Conservation (phyloP, 2,329 filamentous ascomycete species). For the Periconia macrospinosa region DNA sequence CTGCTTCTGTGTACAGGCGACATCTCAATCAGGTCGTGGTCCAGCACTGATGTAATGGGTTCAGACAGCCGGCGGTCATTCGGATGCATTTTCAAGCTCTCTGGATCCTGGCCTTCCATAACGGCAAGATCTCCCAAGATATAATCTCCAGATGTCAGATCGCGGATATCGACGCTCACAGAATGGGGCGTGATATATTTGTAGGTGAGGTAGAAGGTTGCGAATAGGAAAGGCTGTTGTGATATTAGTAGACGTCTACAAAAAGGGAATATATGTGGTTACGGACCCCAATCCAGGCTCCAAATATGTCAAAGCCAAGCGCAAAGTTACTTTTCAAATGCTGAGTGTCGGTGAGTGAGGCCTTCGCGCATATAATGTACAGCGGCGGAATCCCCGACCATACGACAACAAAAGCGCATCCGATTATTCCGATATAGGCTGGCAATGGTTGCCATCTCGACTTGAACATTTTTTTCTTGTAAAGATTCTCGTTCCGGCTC, state of each 20-base stretch:
- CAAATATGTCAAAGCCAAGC: slow-evolving; percentile 27
- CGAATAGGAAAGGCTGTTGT: slow-evolving; percentile 17
- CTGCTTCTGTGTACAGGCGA: neutral
- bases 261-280: neutral
- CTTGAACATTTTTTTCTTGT: slow-evolving; percentile 29
- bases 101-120: slow-evolving; percentile 16
- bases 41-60: neutral
- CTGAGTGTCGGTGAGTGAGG: slow-evolving; percentile 8
- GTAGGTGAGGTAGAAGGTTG: slow-evolving; percentile 18
- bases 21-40: slow-evolving; percentile 8
- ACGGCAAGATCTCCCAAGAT: slow-evolving; percentile 18
- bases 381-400: slow-evolving; percentile 30
- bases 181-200: slow-evolving; percentile 22
- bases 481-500: slow-evolving; percentile 23
- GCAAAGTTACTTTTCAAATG: slow-evolving; percentile 14
- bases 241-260: neutral
- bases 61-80: neutral
- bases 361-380: slow-evolving; percentile 17
- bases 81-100: neutral
- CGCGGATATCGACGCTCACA: slow-evolving; percentile 13
- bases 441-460: slow-evolving; percentile 36
- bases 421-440: slow-evolving; percentile 30
- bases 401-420: slow-evolving; percentile 24
- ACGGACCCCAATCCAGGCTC: slow-evolving; percentile 28
- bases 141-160: slow-evolving; percentile 21